Base-by-base conservation (phyloP, 805 yeast genomes). In the Wickerhamomyces mucosus region DNA sequence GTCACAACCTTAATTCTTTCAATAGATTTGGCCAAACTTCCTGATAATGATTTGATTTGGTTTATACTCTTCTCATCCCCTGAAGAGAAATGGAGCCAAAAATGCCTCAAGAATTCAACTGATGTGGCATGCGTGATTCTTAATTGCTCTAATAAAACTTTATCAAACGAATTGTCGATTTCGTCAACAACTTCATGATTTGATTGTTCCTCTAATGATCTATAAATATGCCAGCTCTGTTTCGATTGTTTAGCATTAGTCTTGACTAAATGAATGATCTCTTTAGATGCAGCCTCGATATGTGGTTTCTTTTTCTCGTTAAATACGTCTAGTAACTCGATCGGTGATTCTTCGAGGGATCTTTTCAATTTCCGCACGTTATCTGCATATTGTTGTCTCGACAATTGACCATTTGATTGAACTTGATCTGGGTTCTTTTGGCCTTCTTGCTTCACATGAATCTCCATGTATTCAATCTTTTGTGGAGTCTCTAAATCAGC, bases 41-140 rank as follows among this genome's bases (percentile, higher is more conserved):
- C 55, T 33, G 65, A 72, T 18, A 76, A 55, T 29, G 62, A 67
- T 32, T 65, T 61, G 20, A 75, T 51, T 7, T 56, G 45, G 2
- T 39, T 36, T 0, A 69, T 70, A 31, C 67, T 67, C 24, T 66
- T 51, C 2, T 66, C 55, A 34, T 61, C 64, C 25, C 69, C 65
- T 31, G 69, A 63, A 37, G 67, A 69, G 43, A 71, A 71, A 48
- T 74, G 77, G 1, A 66, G 49, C 80, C 88, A 82, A 50, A 80
- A 82, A 50, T 81, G 94, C 35, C 74, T 69, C 25, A 82, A 54
- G 48, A 81, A 82, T 51, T 81, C 94, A 22, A 77, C 65, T 3
- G 88, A 73, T 0, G 92, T 78, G 1, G 78, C 71, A 48, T 82
- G 88, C 12, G 78, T 64, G 26, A 78, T 53, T 31, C 76, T 57